Evolutionary conservation across 2,329 filamentous ascomycete species (phyloP).

Genomic region (Colletotrichum caudatum): DNA sequence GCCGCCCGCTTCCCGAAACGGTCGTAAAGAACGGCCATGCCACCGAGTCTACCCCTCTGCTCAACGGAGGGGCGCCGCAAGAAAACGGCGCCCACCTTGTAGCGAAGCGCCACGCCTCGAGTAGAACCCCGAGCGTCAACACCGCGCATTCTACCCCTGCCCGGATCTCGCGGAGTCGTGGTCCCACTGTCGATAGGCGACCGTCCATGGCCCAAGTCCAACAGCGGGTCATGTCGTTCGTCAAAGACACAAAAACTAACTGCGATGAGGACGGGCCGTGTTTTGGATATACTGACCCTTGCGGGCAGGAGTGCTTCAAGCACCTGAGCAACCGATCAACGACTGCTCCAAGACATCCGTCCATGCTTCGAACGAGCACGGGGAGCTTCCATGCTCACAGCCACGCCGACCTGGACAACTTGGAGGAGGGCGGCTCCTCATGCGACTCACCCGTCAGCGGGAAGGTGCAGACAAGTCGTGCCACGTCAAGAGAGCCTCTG

Average conservation of each 20-base stretch:
- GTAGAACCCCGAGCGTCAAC: constrained; percentile 46
- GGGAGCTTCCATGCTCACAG: constrained; percentile 49
- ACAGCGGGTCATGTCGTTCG: constrained; percentile 71
- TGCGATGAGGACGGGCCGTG: constrained; percentile 72
- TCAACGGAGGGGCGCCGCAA: constrained; percentile 49
- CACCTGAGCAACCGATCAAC: constrained; percentile 60
- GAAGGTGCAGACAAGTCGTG: constrained; percentile 52
- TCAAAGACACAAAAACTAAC: constrained; percentile 72
- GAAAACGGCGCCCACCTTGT: constrained; percentile 45
- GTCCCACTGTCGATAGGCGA: constrained; percentile 55
- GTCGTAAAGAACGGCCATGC: constrained; percentile 43
- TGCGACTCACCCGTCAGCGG: constrained; percentile 50
- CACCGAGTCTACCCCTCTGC: constrained; percentile 64
- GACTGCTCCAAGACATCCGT: constrained; percentile 50
- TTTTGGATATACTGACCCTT: constrained; percentile 74
- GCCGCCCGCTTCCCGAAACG: constrained; percentile 43
- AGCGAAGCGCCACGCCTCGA: constrained; percentile 48
- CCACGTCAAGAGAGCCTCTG: constrained; percentile 55
- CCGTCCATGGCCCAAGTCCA: constrained; percentile 68
- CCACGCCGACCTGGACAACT: constrained; percentile 49
- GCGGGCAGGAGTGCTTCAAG: constrained; percentile 74
- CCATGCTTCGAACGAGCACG: constrained; percentile 58
- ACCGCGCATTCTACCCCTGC: constrained; percentile 29
- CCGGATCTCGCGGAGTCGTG: constrained; percentile 44
- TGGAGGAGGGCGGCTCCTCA: constrained; percentile 47